phyloP scores from a whole-genome alignment of 352 stramenopile genomes.

The Peronospora destructor region DNA sequence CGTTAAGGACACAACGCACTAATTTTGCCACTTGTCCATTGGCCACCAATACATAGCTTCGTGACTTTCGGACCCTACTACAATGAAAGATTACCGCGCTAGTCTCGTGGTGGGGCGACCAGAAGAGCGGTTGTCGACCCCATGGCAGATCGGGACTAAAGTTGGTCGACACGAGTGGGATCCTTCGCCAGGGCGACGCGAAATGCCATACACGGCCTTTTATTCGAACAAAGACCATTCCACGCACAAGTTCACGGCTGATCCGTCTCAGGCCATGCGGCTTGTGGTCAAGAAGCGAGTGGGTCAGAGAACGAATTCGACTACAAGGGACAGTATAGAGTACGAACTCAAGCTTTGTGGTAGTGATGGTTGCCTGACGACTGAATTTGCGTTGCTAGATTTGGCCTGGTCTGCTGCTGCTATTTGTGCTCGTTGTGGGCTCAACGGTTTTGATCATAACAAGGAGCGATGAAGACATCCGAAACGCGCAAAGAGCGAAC shows the following conservation, averaged over 20 bases:
- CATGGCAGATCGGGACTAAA: constrained; percentile 23
- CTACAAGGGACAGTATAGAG: constrained; percentile 42
- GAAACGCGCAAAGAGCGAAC: constrained; percentile 19
- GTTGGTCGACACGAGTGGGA: constrained; percentile 11
- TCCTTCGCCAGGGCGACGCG: background rate
- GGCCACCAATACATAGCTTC: background rate
- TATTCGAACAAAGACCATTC: constrained; percentile 28
- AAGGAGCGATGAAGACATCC: constrained; percentile 28
- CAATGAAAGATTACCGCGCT: constrained; percentile 14
- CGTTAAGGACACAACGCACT: constrained; percentile 8
- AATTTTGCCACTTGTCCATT: constrained; percentile 7
- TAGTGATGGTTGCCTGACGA: constrained; percentile 1
- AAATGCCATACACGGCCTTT: constrained; percentile 21
- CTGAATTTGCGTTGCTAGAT: constrained; percentile 25
- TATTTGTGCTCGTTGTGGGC: constrained; percentile 34
- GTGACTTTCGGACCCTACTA: background rate
- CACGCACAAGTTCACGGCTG: constrained; percentile 6
- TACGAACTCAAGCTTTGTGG: constrained; percentile 14
- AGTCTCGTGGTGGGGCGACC: constrained; percentile 20
- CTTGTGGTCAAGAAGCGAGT: constrained; percentile 31
- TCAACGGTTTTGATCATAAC: constrained; percentile 31
- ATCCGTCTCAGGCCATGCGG: constrained; percentile 20
- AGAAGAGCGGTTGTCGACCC: constrained; percentile 10
- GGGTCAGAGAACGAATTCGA: constrained; percentile 22
- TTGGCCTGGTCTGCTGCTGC: constrained; percentile 53